Percentiles rank a stretch among this genome's conserved stretches.
These are phyloP conservation scores for Sideroxylon spinosum DNA, from an alignment of 179 eudicot genomes.

Conservation along the genomic window DNA sequence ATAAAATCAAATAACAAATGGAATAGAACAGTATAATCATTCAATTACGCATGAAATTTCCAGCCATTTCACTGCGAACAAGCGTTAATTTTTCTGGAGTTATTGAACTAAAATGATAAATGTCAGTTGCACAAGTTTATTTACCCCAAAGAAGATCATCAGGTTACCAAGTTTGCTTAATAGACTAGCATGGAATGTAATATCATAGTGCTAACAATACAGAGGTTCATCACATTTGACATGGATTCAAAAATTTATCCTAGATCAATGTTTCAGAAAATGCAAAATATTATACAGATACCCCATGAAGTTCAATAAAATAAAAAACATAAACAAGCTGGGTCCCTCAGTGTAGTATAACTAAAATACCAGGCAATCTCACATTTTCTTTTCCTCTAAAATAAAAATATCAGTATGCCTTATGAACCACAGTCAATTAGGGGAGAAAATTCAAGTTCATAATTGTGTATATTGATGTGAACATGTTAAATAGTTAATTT, in stretches of 20 bases:
- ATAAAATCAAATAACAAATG: neutral
- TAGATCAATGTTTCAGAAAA: neutral
- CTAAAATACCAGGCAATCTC: neutral
- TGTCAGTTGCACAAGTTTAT: neutral
- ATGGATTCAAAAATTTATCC: neutral
- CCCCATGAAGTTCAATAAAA: neutral
- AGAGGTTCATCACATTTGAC: neutral
- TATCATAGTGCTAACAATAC: neutral
- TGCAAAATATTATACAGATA: neutral
- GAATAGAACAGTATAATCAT: neutral
- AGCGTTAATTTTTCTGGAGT: neutral
- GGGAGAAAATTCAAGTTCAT: no score
- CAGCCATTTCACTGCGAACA: neutral
- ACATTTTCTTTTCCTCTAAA: neutral
- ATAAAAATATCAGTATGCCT: neutral
- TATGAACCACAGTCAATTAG: neutral
- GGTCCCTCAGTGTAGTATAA: neutral
- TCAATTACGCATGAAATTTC: neutral
- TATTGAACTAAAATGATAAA: neutral
- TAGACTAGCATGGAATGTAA: neutral
- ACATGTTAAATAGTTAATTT: no score
- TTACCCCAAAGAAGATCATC: constrained; percentile 5
- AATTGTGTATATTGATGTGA: no score
- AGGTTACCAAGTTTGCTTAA: neutral
- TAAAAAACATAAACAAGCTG: neutral